phyloP scores from a whole-genome alignment of 208 protist genomes.

The Trichomonas tenax region DNA sequence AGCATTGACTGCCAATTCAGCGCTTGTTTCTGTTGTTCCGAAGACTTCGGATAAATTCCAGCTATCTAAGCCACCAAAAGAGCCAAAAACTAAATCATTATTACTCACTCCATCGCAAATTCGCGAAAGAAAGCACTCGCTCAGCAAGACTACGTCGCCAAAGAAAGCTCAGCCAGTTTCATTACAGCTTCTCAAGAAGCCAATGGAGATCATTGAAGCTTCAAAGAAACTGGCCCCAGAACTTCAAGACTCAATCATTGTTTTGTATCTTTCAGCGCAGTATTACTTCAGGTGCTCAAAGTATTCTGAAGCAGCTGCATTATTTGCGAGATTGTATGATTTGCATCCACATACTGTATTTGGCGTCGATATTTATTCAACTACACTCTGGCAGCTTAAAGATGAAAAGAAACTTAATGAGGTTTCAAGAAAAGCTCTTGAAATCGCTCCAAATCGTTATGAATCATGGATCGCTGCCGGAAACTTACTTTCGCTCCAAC shows the following conservation, averaged over 20 bases:
- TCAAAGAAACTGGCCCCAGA: neutral
- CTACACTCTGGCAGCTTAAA: neutral
- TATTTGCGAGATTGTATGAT: neutral
- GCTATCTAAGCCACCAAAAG: neutral
- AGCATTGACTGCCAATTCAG: neutral
- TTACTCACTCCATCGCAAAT: neutral
- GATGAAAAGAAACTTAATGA: neutral
- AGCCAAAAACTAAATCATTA: neutral
- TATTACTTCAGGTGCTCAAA: constrained; percentile 12
- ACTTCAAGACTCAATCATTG: neutral
- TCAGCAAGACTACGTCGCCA: neutral
- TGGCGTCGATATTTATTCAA: constrained; percentile 13
- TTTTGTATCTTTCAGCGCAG: neutral
- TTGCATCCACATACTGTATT: neutral
- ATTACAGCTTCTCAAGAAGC: neutral
- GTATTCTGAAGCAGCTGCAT: neutral
- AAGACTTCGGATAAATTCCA: neutral
- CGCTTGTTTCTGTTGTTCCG: neutral
- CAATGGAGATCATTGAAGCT: neutral
- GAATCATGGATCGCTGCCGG: neutral
- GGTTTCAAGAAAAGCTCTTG: neutral
- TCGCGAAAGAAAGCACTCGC: neutral
- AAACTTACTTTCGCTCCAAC: neutral
- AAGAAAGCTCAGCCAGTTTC: neutral
- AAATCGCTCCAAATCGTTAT: neutral